Conservation (phyloP, 345 rosid genomes). For the Bretschneidera sinensis region DNA sequence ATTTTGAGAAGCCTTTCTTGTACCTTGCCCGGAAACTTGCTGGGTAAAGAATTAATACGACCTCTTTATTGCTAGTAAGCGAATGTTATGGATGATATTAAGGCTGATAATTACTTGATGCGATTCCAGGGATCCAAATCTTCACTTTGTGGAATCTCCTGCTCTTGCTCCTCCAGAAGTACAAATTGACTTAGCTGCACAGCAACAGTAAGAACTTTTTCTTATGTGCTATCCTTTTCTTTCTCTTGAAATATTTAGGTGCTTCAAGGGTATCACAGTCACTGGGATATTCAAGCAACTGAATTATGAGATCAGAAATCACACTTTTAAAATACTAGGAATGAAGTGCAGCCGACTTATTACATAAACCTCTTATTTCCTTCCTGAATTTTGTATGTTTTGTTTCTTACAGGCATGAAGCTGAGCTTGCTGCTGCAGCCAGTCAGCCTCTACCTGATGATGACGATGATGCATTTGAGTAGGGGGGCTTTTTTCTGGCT, state of each 20-base stretch:
- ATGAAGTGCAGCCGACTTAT: too few relatives aligned
- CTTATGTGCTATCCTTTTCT: neutral
- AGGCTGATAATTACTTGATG: conserved; percentile 8
- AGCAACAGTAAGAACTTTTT: conserved; percentile 64
- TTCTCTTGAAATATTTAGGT: neutral
- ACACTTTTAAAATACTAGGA: too few relatives aligned
- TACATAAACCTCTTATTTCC: neutral
- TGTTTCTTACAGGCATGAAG: conserved; percentile 56
- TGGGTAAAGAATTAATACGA: conserved; percentile 38
- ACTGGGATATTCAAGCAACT: too few relatives aligned
- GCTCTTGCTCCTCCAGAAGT: conserved; percentile 97
- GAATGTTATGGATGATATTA: neutral
- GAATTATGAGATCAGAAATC: too few relatives aligned
- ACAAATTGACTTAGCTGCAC: conserved; percentile 70
- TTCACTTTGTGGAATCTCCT: conserved; percentile 93
- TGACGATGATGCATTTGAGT: conserved; percentile 70
- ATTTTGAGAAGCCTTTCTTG: conserved; percentile 88
- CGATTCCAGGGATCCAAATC: conserved; percentile 55
- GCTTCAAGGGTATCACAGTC: too few relatives aligned
- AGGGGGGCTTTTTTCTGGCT: conserved; percentile 6
- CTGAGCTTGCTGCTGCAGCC: conserved; percentile 66
- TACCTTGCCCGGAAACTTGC: conserved; percentile 89
- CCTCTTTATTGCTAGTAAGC: neutral
- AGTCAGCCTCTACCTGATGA: conserved; percentile 87
- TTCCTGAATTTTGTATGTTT: conserved; percentile 2